Conservation (phyloP, 2,329 filamentous ascomycete genomes). For the Aurifilum marmelostoma region DNA sequence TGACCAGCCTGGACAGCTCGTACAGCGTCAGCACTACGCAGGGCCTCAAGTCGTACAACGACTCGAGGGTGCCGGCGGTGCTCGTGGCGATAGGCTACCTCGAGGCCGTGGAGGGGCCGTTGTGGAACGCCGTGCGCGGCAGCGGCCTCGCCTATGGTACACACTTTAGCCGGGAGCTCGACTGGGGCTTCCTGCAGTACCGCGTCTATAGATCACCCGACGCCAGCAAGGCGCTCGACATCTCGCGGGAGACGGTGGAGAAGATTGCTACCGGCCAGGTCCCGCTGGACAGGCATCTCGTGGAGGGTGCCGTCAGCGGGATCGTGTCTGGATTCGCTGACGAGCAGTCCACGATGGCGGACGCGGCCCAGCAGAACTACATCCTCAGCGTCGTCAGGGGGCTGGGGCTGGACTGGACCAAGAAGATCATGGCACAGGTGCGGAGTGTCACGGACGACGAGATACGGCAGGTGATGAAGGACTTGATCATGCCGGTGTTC, state of each 20-base stretch:
- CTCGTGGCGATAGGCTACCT: conserved; percentile 90
- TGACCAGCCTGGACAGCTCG: conserved; percentile 90
- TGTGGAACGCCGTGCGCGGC: conserved; percentile 92
- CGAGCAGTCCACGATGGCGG: conserved; percentile 82
- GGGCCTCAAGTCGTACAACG: conserved; percentile 74
- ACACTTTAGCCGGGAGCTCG: conserved; percentile 75
- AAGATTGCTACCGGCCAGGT: conserved; percentile 73
- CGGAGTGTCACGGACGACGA: conserved; percentile 75
- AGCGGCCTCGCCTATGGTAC: conserved; percentile 92
- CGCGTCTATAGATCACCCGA: conserved; percentile 90
- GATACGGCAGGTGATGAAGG: conserved; percentile 72
- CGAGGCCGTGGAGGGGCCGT: conserved; percentile 88
- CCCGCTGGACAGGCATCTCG: conserved; percentile 76
- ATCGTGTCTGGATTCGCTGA: conserved; percentile 88
- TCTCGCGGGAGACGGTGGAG: conserved; percentile 73
- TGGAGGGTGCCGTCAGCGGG: conserved; percentile 88
- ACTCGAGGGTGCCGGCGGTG: conserved; percentile 79
- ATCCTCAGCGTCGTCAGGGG: conserved; percentile 77
- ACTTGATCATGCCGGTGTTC: conserved; percentile 80
- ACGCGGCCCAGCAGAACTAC: conserved; percentile 83
- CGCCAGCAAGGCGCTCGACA: conserved; percentile 80
- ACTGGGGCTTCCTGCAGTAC: conserved; percentile 81
- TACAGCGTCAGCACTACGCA: conserved; percentile 77
- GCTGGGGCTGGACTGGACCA: conserved; percentile 76
- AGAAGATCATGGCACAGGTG: conserved; percentile 75